Evolutionary conservation across 352 stramenopile genomes (phyloP), one percentile per base, ranked within the genome.

Genomic region (Peronospora farinosa): DNA sequence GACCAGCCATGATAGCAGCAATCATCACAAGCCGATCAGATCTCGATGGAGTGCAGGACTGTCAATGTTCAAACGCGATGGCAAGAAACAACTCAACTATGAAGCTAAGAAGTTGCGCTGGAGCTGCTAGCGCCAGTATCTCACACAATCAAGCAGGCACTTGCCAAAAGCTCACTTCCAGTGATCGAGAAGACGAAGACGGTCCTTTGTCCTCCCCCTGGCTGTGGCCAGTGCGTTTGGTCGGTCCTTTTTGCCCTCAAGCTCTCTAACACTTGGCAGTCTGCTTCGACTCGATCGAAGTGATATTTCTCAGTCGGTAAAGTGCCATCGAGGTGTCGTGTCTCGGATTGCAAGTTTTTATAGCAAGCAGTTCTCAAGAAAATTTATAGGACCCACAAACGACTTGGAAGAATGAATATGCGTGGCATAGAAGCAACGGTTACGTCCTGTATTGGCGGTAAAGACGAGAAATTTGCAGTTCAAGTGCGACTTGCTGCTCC

Each of bases 381-480:
- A 23, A 23, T 23, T 23, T 23, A 4, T 23, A n/a, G n/a, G n/a
- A n/a, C n/a, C 4, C 21, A 4, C 17, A 13, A 7, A 30, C 6
- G 9, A 42, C 37, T 21, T 19, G 2, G 2, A 10, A 33, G 10
- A 27, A 72, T 63, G 54, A 63, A 60, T 40, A 88, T 91, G 80
- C 67, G 77, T 25, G 72, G 74, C 61, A 47, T 91, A n/a, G 56
- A 59, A 43, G 80, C 80, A 15, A 73, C 65, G 11, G 74, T 91
- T 13, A 91, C 80, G 41, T 87, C 78, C 11, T 91, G 80, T 48
- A 84, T 91, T 53, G 80, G 80, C 48, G 80, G 80, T 56, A 86
- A 86, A 49, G 69, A 88, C 39, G 80, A 88, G 35, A 83, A 72
- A 43, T 91, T 87, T 51, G 80, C 80, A 7, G 71, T 91, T 32